Evolutionary conservation across 192 early-diverging fungal species (phyloP).

Genomic region (Coemansia sp.): DNA sequence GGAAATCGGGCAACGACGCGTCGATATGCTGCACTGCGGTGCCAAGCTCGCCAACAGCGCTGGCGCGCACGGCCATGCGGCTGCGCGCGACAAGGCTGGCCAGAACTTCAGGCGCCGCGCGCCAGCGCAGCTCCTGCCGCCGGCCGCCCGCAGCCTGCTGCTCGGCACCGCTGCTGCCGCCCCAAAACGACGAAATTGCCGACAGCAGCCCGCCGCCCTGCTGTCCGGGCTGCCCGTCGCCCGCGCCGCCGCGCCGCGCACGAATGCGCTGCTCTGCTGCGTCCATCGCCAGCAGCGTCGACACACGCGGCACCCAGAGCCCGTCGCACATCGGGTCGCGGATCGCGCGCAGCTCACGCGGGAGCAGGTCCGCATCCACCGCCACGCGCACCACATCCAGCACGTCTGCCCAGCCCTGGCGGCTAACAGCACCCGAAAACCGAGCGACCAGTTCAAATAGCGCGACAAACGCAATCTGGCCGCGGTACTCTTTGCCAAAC

Average conservation of each 20-base stretch:
- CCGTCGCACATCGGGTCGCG: slow-evolving; percentile 6
- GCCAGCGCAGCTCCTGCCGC: slow-evolving; percentile 42
- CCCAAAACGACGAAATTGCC: slow-evolving; percentile 48
- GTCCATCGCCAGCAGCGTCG: slow-evolving; percentile 35
- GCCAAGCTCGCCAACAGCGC: slow-evolving; percentile 15
- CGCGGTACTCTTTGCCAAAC: slow-evolving; percentile 85
- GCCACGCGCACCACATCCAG: slow-evolving; percentile 67
- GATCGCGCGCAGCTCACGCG: slow-evolving; percentile 13
- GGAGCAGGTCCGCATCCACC: slow-evolving; percentile 33
- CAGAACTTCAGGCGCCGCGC: slow-evolving; percentile 33
- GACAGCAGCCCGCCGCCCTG: slow-evolving; percentile 35
- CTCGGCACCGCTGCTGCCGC: slow-evolving; percentile 9
- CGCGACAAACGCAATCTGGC: slow-evolving; percentile 89
- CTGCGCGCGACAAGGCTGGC: slow-evolving; percentile 16
- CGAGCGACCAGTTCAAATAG: slow-evolving; percentile 61
- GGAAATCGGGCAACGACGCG: slow-evolving; percentile 13
- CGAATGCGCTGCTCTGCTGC: slow-evolving; percentile 21
- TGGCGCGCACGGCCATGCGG: slow-evolving; percentile 26
- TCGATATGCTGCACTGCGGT: slow-evolving; percentile 7
- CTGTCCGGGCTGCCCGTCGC: slow-evolving; percentile 6
- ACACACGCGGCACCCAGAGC: slow-evolving; percentile 41
- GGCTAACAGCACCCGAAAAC: slow-evolving; percentile 65
- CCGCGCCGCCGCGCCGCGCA: slow-evolving; percentile 7
- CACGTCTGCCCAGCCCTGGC: slow-evolving; percentile 56
- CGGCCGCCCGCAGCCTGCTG: too few species aligned